phyloP scores from a whole-genome alignment of 768 basidiomycete genomes.

The Mycena amicta region DNA sequence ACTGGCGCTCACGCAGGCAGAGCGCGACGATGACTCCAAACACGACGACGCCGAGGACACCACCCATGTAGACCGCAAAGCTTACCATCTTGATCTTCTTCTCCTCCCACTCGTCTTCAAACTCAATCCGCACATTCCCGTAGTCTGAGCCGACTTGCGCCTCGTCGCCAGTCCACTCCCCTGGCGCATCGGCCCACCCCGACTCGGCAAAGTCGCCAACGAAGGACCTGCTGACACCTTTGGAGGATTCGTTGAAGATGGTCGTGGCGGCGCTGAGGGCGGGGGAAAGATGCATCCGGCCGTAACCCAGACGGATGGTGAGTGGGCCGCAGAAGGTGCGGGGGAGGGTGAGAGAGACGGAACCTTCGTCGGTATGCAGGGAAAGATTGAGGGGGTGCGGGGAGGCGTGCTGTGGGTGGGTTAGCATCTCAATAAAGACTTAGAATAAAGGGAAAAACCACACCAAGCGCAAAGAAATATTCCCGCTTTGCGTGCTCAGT shows the following conservation, averaged over 20 bases:
- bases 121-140: slow-evolving; percentile 40
- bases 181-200: slow-evolving; percentile 23
- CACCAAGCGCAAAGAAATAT: slow-evolving; percentile 2
- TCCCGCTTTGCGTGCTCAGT: not conserved
- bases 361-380: slow-evolving; percentile 31
- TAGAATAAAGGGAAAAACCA: not conserved
- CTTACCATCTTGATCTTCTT: too few species aligned
- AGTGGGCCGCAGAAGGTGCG: slow-evolving; percentile 44
- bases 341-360: slow-evolving; percentile 39
- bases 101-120: slow-evolving; percentile 34
- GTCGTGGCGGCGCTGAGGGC: slow-evolving; percentile 32
- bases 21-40: too few species aligned
- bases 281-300: slow-evolving; percentile 37
- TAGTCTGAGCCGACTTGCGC: slow-evolving; percentile 37
- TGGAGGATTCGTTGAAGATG: slow-evolving; percentile 35
- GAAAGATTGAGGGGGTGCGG: slow-evolving; percentile 32
- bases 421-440: not conserved
- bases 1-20: too few species aligned
- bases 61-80: too few species aligned
- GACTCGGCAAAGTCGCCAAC: slow-evolving; percentile 39
- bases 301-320: slow-evolving; percentile 34
- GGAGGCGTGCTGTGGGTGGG: slow-evolving; percentile 7
- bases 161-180: slow-evolving; percentile 42
- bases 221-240: slow-evolving; percentile 38
- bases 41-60: too few species aligned